Evolutionary conservation across 805 yeast species (phyloP), one percentile per base, ranked within the genome.

Genomic region (Barnettozyma vustinii): DNA sequence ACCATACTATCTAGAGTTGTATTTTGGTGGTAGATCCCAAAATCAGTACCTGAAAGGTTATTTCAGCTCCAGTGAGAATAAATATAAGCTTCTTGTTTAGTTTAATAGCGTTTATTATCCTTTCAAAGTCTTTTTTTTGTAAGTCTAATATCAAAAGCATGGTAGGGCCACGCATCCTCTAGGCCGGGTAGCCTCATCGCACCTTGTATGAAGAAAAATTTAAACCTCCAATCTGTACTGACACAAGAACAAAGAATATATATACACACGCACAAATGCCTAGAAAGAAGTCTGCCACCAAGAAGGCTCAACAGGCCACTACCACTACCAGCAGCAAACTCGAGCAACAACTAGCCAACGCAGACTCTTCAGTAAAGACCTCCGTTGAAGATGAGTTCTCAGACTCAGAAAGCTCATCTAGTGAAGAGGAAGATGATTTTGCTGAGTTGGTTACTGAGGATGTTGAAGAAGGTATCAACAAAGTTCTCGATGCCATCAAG

Each of bases 361-460:
- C 56, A 9, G 59, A 53, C 12, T 44, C 46, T n/a, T 32, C 37
- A 2, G 53, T 51, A 20, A 62, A 59, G 52, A 59, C 69, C 35
- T 55, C 57, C 49, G 52, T 62, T 52, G 62, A 45, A 15, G 68
- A 62, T 42, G 70, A 64, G 36, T 61, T 60, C 25, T 72, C 68
- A 6, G 71, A 70, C 16, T 67, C 73, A n/a, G 74, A 73, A 9
- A 52, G 67, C 12, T 60, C 52, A 13, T 48, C 50, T 2, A 53
- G 57, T 37, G 96, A 88, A 62, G 89, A 82, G 4, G 99, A 92
- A 67, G 99, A 94, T 63, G 97, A 91, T 52, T 83, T 66, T 56
- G 99, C 97, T 46, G 96, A 90, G 27, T 71, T 94, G 45, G 74
- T 88, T 46, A 92, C 97, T 0, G 89, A 80, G 43, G 90, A 86